Percentiles rank a stretch among this genome's conserved stretches.
These are phyloP conservation scores for Nicotiana paniculata DNA, from an alignment of 257 asterid genomes.

Conservation along the genomic window DNA sequence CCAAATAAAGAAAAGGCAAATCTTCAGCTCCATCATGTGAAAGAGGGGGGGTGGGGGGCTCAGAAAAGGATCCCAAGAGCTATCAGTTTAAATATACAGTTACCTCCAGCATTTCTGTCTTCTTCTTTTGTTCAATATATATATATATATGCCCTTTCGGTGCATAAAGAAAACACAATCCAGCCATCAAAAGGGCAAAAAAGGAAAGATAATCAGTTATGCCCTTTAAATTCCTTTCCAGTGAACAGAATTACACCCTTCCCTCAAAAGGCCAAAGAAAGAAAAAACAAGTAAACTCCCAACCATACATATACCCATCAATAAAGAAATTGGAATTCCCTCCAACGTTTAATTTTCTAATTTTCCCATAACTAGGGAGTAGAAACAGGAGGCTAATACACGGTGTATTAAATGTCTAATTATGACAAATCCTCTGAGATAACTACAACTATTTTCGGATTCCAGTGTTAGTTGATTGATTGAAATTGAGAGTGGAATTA, in stretches of 20 bases:
- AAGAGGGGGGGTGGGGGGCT: background rate
- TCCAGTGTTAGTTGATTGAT: background rate
- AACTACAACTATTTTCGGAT: background rate
- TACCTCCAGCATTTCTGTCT: too few species aligned
- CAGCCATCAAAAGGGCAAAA: background rate
- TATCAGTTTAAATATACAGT: too few species aligned
- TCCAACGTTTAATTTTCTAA: background rate
- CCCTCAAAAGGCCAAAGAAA: background rate
- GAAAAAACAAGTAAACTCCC: background rate
- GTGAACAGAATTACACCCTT: background rate
- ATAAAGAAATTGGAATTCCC: background rate
- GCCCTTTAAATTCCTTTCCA: background rate
- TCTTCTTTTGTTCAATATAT: too few species aligned
- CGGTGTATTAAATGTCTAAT: background rate
- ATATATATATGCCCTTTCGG: too few species aligned
- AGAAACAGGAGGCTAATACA: background rate
- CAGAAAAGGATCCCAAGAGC: too few species aligned
- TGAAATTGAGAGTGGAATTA: background rate
- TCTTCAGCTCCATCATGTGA: conserved; percentile 3
- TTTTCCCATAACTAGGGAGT: background rate
- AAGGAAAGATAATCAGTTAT: background rate
- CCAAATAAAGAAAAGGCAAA: background rate
- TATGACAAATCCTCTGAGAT: background rate
- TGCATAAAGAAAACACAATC: background rate
- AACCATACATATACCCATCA: background rate